Evolutionary conservation across 768 basidiomycete genomes (phyloP).

Genomic region (Phanerodontia chrysosporium): DNA sequence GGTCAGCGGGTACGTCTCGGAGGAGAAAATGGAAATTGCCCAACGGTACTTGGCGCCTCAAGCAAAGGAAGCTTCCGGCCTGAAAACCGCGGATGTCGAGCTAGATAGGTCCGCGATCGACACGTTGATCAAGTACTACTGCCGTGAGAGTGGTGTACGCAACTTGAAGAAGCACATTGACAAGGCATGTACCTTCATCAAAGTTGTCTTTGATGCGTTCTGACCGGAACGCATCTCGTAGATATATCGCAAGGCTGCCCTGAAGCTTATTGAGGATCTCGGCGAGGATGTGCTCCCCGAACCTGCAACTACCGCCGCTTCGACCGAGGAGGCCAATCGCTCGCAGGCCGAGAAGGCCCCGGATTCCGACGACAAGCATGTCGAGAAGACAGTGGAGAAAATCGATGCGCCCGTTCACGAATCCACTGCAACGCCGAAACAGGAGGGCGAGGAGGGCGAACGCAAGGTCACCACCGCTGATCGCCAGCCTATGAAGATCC

Average conservation of each 20-base stretch:
- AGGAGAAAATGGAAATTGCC: constrained; percentile 88
- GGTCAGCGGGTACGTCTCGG: constrained; percentile 90
- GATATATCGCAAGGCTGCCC: constrained; percentile 96
- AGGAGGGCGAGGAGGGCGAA: constrained; percentile 29
- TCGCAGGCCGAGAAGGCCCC: constrained; percentile 8
- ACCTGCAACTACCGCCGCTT: constrained; percentile 30
- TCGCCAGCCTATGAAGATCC: constrained; percentile 78
- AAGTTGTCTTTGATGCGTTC: not conserved
- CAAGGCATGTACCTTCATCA: constrained; percentile 51
- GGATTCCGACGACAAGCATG: too few species aligned
- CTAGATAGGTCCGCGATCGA: constrained; percentile 79
- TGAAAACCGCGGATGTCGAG: constrained; percentile 79
- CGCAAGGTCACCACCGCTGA: constrained; percentile 71
- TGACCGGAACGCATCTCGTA: constrained; percentile 26
- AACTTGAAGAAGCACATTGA: constrained; percentile 98
- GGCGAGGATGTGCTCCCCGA: constrained; percentile 86
- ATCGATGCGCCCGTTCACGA: constrained; percentile 44
- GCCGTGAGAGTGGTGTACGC: constrained; percentile 93
- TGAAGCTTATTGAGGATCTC: constrained; percentile 86
- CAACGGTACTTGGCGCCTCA: constrained; percentile 87
- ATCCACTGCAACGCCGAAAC: constrained; percentile 24
- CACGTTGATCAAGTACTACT: constrained; percentile 92
- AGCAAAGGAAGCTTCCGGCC: constrained; percentile 85
- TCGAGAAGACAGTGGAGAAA: constrained; percentile 50
- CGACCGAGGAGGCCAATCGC: constrained; percentile 2